Evolutionary conservation across 2,329 filamentous ascomycete species (phyloP).

Genomic region (Pezicula rhizophila): DNA sequence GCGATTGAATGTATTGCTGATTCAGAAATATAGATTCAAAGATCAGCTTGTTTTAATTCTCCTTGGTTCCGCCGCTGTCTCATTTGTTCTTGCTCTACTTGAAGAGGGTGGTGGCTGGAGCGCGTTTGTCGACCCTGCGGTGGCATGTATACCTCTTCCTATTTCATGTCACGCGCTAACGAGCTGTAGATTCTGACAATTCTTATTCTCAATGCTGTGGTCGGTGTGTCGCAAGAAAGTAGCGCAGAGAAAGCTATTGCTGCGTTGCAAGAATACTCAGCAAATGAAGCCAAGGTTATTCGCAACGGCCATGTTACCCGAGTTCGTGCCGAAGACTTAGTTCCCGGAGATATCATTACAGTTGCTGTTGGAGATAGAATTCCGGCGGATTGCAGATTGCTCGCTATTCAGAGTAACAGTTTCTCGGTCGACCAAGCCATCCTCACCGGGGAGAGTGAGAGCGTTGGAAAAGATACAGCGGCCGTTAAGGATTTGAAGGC

Average conservation of each 20-base stretch:
- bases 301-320: constrained; percentile 70
- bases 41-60: constrained; percentile 96
- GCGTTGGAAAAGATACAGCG: constrained; percentile 75
- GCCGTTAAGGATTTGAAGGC: constrained; percentile 71
- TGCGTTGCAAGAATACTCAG: constrained; percentile 96
- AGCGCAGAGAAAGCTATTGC: constrained; percentile 98
- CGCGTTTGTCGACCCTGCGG: constrained; percentile 91
- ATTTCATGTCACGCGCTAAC: constrained; percentile 9
- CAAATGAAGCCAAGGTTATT: constrained; percentile 92
- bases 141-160: constrained; percentile 55
- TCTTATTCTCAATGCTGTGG: constrained; percentile 90
- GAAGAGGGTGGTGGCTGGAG: constrained; percentile 93
- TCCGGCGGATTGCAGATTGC: constrained; percentile 85
- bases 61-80: constrained; percentile 85
- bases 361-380: constrained; percentile 88
- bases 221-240: constrained; percentile 97
- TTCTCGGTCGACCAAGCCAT: constrained; percentile 97
- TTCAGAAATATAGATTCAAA: constrained; percentile 57
- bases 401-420: constrained; percentile 92
- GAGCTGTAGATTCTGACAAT: constrained; percentile 80
- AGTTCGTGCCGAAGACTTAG: constrained; percentile 93
- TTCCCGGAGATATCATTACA: constrained; percentile 87
- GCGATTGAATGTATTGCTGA: no score
- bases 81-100: constrained; percentile 87
- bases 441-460: constrained; percentile 95